Evolutionary conservation across 2,329 filamentous ascomycete species (phyloP).

Genomic region (Daldinia sp.): DNA sequence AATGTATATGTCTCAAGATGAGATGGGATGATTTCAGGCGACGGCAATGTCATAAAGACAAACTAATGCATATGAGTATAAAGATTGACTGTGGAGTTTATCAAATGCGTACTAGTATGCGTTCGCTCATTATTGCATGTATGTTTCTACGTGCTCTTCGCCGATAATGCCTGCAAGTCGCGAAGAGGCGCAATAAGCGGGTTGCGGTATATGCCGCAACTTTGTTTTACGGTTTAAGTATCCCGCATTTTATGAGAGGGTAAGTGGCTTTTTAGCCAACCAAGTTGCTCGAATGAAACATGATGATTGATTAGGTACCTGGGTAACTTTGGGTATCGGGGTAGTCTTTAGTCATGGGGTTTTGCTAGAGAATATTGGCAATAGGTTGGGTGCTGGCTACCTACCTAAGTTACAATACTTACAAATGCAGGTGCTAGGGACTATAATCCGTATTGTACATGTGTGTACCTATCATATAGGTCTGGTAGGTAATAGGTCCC

Average conservation of each 20-base stretch:
- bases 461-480: constrained; percentile 1
- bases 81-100: background rate
- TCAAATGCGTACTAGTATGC: background rate
- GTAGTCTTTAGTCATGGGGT: too few relatives aligned
- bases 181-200: background rate
- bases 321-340: too few relatives aligned
- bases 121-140: background rate
- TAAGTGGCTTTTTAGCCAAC: background rate
- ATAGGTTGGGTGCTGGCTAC: too few relatives aligned
- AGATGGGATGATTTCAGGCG: background rate
- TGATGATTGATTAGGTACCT: background rate
- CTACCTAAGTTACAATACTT: too few relatives aligned
- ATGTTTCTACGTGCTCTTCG: background rate
- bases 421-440: background rate
- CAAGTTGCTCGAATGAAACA: background rate
- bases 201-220: background rate
- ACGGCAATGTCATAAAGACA: background rate
- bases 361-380: background rate
- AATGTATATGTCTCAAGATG: background rate
- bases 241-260: background rate
- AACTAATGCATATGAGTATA: background rate
- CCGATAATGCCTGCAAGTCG: background rate
- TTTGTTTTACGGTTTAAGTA: background rate
- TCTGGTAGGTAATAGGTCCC: background rate
- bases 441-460: background rate